A percentile compares a stretch with the other conserved stretches of the same genome.
Evolutionary conservation across 176 grass and related monocot species (phyloP).

Genomic region (Urochloa ruziziensis): DNA sequence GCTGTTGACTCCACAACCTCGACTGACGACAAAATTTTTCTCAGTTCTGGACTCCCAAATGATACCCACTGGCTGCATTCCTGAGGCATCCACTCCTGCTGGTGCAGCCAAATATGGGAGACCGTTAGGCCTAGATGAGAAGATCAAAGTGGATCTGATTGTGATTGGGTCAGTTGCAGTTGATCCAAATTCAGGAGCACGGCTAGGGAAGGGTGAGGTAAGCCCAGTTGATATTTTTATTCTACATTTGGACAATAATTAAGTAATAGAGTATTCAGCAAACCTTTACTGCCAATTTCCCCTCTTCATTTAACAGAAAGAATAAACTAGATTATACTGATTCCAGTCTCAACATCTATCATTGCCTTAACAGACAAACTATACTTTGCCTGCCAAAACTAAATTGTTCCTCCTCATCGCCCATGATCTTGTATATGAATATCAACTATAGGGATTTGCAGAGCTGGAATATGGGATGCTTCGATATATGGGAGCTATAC

Average conservation of each 20-base stretch:
- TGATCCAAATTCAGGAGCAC: conserved; percentile 80
- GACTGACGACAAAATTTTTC: conserved; percentile 72
- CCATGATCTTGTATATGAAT: background rate
- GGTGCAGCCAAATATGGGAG: conserved; percentile 83
- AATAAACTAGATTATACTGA: background rate
- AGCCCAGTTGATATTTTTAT: background rate
- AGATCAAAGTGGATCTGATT: conserved; percentile 75
- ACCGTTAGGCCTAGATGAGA: conserved; percentile 71
- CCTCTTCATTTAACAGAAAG: background rate
- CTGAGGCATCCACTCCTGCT: conserved; percentile 78
- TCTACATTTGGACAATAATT: background rate
- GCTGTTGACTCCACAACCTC: conserved; percentile 86
- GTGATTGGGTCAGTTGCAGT: conserved; percentile 89
- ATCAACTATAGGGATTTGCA: conserved; percentile 58
- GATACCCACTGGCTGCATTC: conserved; percentile 51
- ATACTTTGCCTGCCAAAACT: background rate
- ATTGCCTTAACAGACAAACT: background rate
- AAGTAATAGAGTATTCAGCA: background rate
- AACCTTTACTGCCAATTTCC: background rate
- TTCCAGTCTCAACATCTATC: background rate
- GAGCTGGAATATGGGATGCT: conserved; percentile 92
- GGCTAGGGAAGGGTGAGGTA: conserved; percentile 94
- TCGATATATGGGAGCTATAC: conserved; percentile 80
- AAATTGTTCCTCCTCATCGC: background rate
- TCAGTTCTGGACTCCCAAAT: conserved; percentile 63